Percentiles rank a stretch among this genome's conserved stretches.
Conservation (phyloP, 441 rosid species). For the Flueggea neowawraea region DNA sequence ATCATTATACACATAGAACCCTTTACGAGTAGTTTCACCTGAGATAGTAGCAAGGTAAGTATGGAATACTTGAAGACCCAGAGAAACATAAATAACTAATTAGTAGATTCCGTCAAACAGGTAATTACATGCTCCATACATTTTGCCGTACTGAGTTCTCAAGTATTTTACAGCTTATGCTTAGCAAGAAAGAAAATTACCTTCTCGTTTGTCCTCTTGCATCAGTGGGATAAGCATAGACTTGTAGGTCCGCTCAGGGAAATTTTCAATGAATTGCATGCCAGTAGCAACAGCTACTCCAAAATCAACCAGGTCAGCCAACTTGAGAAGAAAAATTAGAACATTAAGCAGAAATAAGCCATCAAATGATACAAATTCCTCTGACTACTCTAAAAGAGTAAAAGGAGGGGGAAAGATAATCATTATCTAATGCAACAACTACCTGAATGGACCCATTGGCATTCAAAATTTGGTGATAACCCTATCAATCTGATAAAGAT, state of each 20-base stretch:
- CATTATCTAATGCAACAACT: background rate
- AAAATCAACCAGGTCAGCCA: conserved; percentile 90
- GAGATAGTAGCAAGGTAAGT: background rate
- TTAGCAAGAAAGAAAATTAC: conserved; percentile 7
- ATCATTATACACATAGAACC: conserved; percentile 83
- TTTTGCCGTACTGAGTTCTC: background rate
- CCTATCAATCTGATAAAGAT: conserved; percentile 73
- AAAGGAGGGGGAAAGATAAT: background rate
- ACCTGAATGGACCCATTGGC: conserved; percentile 99
- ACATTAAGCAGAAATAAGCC: no score
- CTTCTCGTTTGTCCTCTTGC: conserved; percentile 94
- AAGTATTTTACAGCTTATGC: no score
- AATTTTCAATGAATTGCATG: conserved; percentile 69
- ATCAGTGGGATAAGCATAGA: conserved; percentile 82
- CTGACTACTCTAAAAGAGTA: background rate
- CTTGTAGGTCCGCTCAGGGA: conserved; percentile 79
- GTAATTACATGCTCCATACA: conserved; percentile 10
- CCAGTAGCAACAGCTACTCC: conserved; percentile 92
- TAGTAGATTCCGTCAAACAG: background rate
- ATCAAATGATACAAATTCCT: background rate
- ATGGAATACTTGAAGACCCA: no score
- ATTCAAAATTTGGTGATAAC: conserved; percentile 90
- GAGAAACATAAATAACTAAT: no score
- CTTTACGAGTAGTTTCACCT: conserved; percentile 88
- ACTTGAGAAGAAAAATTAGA: no score